Percentiles rank a stretch among this genome's conserved stretches.
phyloP scores from a whole-genome alignment of 2,329 filamentous ascomycete species.

The Phialophora expanda region DNA sequence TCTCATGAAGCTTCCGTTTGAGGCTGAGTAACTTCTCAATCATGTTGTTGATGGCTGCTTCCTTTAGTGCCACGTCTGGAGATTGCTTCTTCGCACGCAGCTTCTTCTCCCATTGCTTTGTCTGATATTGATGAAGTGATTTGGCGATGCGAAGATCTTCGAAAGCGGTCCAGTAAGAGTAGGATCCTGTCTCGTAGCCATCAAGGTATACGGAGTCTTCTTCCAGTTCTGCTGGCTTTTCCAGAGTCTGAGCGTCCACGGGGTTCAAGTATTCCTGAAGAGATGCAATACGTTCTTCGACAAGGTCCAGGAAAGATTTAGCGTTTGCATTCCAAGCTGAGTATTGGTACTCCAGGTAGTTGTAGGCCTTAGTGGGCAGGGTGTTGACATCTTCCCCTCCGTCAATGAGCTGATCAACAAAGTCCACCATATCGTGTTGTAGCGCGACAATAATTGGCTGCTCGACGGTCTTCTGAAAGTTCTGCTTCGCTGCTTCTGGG shows the following conservation, averaged over 20 bases:
- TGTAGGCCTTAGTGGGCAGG: slow-evolving; percentile 52
- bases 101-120: slow-evolving; percentile 47
- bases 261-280: slow-evolving; percentile 55
- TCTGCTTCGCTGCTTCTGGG: slow-evolving; percentile 55
- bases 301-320: slow-evolving; percentile 64
- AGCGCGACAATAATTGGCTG: slow-evolving; percentile 72
- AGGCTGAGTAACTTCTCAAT: slow-evolving; percentile 61
- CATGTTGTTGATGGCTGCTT: slow-evolving; percentile 58
- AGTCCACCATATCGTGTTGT: slow-evolving; percentile 54
- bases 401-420: slow-evolving; percentile 64
- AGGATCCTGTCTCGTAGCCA: slow-evolving; percentile 60
- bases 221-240: slow-evolving; percentile 34
- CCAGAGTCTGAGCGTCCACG: slow-evolving; percentile 1
- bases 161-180: slow-evolving; percentile 61
- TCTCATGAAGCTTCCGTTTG: slow-evolving; percentile 60
- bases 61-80: slow-evolving; percentile 56
- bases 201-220: slow-evolving; percentile 59
- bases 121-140: slow-evolving; percentile 33
- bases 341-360: slow-evolving; percentile 19
- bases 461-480: slow-evolving; percentile 56
- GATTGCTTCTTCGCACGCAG: slow-evolving; percentile 41
- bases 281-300: slow-evolving; percentile 58
- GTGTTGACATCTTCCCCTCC: slow-evolving; percentile 70
- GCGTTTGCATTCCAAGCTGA: slow-evolving; percentile 37
- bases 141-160: slow-evolving; percentile 49